Evolutionary conservation across 2,329 filamentous ascomycete genomes (phyloP).

Genomic region (Epichloe uncinata): DNA sequence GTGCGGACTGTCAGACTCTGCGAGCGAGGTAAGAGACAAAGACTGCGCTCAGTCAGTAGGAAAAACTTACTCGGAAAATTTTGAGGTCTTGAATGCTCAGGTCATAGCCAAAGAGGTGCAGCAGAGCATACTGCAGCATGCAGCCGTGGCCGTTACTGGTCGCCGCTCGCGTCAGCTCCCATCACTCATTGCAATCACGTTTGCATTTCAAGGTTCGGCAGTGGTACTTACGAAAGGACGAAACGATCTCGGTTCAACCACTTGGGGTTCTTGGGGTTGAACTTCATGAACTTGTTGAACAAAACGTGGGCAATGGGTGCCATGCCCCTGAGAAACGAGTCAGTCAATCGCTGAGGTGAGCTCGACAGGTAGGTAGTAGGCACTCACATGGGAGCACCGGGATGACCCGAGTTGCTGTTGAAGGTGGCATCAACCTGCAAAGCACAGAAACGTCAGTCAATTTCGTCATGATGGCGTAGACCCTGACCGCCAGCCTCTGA

Average conservation of each 20-base stretch:
- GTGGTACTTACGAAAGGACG: constrained; percentile 79
- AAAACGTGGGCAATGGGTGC: constrained; percentile 92
- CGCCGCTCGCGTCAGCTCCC: constrained; percentile 2
- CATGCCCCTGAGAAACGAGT: constrained; percentile 48
- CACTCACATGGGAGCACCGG: constrained; percentile 85
- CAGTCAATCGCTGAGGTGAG: constrained; percentile 13
- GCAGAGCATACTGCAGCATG: constrained; percentile 98
- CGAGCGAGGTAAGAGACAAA: background rate
- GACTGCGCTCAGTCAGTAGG: background rate
- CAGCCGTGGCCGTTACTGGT: constrained; percentile 91
- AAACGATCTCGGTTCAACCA: constrained; percentile 98
- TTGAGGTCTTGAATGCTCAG: constrained; percentile 86
- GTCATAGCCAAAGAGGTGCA: constrained; percentile 90
- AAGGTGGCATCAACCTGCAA: constrained; percentile 89
- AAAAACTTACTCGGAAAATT: constrained; percentile 72
- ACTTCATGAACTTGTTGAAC: constrained; percentile 98
- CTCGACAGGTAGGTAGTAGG: background rate
- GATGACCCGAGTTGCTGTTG: constrained; percentile 94
- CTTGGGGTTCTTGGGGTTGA: constrained; percentile 97
- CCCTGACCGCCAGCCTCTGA: constrained; percentile 2
- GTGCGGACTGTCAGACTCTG: constrained; percentile 3
- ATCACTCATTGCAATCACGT: background rate
- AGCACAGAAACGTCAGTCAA: background rate
- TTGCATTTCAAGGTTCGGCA: background rate
- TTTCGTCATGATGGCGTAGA: background rate